These are phyloP conservation scores for Pseudocercospora macadamiae DNA, from an alignment of 2,329 filamentous ascomycete genomes.

Conservation along the genomic window DNA sequence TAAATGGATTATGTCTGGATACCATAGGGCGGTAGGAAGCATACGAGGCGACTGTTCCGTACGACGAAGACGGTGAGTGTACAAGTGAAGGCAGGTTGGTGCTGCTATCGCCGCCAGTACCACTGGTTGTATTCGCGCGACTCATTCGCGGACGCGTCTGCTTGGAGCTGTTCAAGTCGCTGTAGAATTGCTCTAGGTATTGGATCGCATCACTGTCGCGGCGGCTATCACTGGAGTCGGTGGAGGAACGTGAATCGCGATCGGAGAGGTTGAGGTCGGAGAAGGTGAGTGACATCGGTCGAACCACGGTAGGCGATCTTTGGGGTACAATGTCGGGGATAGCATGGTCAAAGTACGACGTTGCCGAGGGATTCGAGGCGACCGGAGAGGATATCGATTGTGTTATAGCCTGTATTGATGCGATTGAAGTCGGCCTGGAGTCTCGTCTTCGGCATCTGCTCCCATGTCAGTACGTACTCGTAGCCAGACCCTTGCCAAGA, in stretches of 20 bases:
- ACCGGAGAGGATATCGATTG: constrained; percentile 33
- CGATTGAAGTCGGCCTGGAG: constrained; percentile 25
- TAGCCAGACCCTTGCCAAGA: constrained; percentile 6
- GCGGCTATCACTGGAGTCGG: constrained; percentile 17
- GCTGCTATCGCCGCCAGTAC: constrained; percentile 20
- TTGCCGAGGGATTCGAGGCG: constrained; percentile 20
- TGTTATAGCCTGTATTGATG: constrained; percentile 26
- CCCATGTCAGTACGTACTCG: constrained; percentile 11
- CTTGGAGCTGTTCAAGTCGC: constrained; percentile 28
- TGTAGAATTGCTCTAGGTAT: constrained; percentile 48
- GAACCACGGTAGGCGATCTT: constrained; percentile 49
- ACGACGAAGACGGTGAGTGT: constrained; percentile 50
- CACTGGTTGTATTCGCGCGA: constrained; percentile 26
- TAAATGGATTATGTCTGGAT: constrained; percentile 45
- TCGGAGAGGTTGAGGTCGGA: constrained; percentile 44
- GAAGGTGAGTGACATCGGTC: constrained; percentile 42
- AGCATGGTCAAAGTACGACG: constrained; percentile 30
- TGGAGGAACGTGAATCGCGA: constrained; percentile 16
- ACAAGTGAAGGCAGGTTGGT: constrained; percentile 49
- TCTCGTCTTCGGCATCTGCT: constrained; percentile 53
- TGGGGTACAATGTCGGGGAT: constrained; percentile 50
- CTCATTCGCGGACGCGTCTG: constrained; percentile 12
- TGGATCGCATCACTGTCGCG: constrained; percentile 44
- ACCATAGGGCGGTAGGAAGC: constrained; percentile 46
- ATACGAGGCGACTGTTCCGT: constrained; percentile 46